Conservation (phyloP, 139 green algal species). For the Picochlorum sp. region DNA sequence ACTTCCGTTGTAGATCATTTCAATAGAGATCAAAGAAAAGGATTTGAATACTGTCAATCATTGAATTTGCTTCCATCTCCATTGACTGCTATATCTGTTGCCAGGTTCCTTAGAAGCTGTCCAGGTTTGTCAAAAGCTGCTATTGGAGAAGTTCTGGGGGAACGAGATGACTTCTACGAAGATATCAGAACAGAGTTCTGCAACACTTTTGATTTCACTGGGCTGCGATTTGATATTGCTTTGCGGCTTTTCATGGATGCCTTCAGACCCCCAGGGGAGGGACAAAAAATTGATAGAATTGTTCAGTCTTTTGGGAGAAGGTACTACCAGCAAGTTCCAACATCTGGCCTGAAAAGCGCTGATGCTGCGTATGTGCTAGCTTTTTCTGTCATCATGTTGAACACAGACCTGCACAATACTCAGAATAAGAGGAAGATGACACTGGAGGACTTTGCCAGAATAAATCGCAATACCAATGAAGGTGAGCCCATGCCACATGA, state of each 20-base stretch:
- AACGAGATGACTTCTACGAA: conserved; percentile 79
- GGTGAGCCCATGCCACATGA: conserved; percentile 57
- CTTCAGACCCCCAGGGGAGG: conserved; percentile 71
- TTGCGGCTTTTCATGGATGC: conserved; percentile 66
- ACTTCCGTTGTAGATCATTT: conserved; percentile 87
- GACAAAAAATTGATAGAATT: conserved; percentile 77
- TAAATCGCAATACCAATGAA: conserved; percentile 73
- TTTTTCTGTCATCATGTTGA: conserved; percentile 82
- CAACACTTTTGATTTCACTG: conserved; percentile 65
- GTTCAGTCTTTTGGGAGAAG: conserved; percentile 48
- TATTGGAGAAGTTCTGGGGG: conserved; percentile 89
- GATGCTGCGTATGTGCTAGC: conserved; percentile 73
- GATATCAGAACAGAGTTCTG: conserved; percentile 55
- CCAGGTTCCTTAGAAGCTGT: conserved; percentile 75
- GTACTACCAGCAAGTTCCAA: conserved; percentile 22
- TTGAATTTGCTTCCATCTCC: conserved; percentile 67
- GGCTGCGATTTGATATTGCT: conserved; percentile 61
- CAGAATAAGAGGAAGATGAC: conserved; percentile 86
- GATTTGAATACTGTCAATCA: conserved; percentile 77
- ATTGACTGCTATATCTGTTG: conserved; percentile 31
- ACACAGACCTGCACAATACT: conserved; percentile 80
- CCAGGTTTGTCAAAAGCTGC: conserved; percentile 77
- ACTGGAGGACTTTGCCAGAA: conserved; percentile 69
- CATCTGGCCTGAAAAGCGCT: conserved; percentile 30
- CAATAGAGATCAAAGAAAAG: conserved; percentile 93